phyloP scores from a whole-genome alignment of 345 rosid genomes.

The Corchorus capsularis region DNA sequence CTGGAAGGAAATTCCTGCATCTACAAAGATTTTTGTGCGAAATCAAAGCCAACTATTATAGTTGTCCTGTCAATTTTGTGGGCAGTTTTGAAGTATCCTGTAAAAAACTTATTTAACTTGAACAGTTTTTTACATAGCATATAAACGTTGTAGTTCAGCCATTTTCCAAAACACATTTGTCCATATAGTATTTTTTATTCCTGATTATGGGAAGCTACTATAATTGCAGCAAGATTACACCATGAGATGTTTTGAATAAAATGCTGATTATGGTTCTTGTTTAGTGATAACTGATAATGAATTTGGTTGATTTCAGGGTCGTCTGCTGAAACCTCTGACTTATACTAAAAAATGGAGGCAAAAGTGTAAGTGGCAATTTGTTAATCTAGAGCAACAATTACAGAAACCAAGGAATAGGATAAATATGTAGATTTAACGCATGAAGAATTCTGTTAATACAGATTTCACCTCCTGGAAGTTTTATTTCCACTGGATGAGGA shows the following conservation, averaged over 20 bases:
- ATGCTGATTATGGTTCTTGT: too few species aligned
- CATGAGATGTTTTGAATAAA: too few species aligned
- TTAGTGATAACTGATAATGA: background rate
- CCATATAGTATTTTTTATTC: background rate
- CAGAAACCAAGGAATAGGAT: background rate
- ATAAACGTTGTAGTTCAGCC: background rate
- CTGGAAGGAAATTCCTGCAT: slow-evolving; percentile 11
- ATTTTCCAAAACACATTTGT: background rate
- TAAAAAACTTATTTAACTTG: background rate
- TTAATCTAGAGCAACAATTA: background rate
- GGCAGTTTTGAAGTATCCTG: background rate
- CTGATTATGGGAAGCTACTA: too few species aligned
- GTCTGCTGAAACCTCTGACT: background rate
- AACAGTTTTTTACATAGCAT: background rate
- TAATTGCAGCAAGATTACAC: too few species aligned
- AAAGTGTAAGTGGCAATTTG: background rate
- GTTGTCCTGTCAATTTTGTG: slow-evolving; percentile 18
- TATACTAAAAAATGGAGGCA: too few species aligned
- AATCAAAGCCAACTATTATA: slow-evolving; percentile 10
- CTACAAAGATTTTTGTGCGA: slow-evolving; percentile 9
- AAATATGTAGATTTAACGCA: background rate
- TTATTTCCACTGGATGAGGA: background rate
- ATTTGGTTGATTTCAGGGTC: background rate
- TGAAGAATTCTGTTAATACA: background rate
- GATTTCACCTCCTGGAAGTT: background rate